Evolutionary conservation across 805 yeast species (phyloP).

Genomic region (Nakazawaea pomicola): DNA sequence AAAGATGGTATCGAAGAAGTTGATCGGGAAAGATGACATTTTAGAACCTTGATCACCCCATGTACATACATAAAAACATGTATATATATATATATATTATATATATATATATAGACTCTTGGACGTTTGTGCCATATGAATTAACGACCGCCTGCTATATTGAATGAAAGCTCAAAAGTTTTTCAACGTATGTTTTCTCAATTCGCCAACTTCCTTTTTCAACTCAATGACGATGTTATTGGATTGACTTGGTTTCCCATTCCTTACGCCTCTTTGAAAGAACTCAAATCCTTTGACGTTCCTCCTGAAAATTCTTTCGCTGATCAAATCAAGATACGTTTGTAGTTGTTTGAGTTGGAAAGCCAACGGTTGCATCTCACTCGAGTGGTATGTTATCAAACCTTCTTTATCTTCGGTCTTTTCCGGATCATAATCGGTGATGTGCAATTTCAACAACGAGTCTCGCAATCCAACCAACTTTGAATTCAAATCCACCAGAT

Average conservation of each 20-base stretch:
- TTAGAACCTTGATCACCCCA: not conserved
- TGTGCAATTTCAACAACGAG: conserved; percentile 1
- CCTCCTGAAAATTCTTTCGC: conserved; percentile 1
- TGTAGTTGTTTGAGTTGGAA: conserved; percentile 28
- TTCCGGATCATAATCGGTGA: conserved; percentile 2
- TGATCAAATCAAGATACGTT: conserved; percentile 25
- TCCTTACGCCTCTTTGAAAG: not conserved
- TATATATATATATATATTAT: too few relatives aligned
- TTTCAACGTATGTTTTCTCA: conserved; percentile 13
- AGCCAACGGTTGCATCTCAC: conserved; percentile 32
- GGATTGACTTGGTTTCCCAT: not conserved
- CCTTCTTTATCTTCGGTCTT: not conserved
- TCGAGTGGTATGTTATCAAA: conserved; percentile 12
- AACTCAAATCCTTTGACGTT: conserved; percentile 5
- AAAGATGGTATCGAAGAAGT: conserved; percentile 5
- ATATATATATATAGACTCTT: too few relatives aligned
- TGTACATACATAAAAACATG: not conserved
- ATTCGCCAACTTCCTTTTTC: conserved; percentile 20
- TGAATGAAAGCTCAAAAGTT: conserved; percentile 1
- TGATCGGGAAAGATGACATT: not conserved
- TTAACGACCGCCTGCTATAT: too few relatives aligned
- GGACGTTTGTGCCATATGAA: too few relatives aligned
- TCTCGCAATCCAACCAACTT: not conserved
- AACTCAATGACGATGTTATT: conserved; percentile 22
- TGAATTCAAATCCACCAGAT: conserved; percentile 1